These are phyloP conservation scores for Salinomyces thailandicus DNA, from an alignment of 2,329 filamentous ascomycete genomes.

Conservation along the genomic window DNA sequence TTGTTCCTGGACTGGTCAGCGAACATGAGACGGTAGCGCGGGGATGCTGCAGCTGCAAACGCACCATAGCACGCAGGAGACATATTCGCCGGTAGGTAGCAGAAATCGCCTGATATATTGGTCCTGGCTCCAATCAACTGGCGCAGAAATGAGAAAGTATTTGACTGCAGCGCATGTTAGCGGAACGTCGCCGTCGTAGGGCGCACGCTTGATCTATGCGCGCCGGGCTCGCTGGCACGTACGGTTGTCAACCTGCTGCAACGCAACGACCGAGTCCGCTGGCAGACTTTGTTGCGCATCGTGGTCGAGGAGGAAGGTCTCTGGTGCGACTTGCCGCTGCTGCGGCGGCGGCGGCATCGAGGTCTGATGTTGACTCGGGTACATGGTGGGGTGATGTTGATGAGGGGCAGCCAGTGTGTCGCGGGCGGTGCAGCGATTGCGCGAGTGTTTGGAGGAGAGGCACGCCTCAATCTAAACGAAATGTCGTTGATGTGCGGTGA, in stretches of 20 bases:
- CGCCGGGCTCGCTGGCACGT: slow-evolving; percentile 31
- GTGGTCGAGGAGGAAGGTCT: slow-evolving; percentile 96
- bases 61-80: slow-evolving; percentile 90
- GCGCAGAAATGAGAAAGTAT: slow-evolving; percentile 98
- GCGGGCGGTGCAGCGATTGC: slow-evolving; percentile 4
- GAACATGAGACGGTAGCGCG: not conserved
- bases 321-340: slow-evolving; percentile 59
- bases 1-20: slow-evolving; percentile 61
- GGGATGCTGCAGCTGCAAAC: slow-evolving; percentile 16
- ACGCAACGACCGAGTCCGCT: slow-evolving; percentile 89
- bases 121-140: slow-evolving; percentile 93
- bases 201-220: slow-evolving; percentile 1
- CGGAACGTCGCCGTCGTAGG: no score
- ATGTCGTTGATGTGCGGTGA: not conserved
- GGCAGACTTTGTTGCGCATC: slow-evolving; percentile 94
- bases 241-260: slow-evolving; percentile 98
- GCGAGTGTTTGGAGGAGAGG: slow-evolving; percentile 6
- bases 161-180: slow-evolving; percentile 57
- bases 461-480: slow-evolving; percentile 12
- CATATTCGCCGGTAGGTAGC: slow-evolving; percentile 93
- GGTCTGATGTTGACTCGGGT: slow-evolving; percentile 46
- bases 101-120: slow-evolving; percentile 95
- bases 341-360: slow-evolving; percentile 76
- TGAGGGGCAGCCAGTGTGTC: slow-evolving; percentile 2
- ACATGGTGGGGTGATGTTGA: slow-evolving; percentile 28